Evolutionary conservation across 345 rosid species (phyloP), one percentile per base, ranked within the genome.

Genomic region (Isatis tinctoria): DNA sequence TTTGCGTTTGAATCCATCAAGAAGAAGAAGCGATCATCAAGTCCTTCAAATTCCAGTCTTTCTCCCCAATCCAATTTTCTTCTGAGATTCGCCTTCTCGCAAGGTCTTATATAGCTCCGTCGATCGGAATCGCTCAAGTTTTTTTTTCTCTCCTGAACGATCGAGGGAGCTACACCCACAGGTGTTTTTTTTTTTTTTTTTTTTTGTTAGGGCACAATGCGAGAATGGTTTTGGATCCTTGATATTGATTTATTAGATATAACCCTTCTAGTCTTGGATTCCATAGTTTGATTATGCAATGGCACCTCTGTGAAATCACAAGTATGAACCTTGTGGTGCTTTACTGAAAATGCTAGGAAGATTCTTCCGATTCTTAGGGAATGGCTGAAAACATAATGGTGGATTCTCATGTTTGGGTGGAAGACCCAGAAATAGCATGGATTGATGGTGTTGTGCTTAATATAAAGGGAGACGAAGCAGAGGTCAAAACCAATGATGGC

Each of bases 401-500:
- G 44, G 96, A 90, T 74, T 78, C 91, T 67, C 92, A 84, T 79
- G 78, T 93, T 44, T 93, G 98, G 98, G 83, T 89, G 70, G 87
- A 54, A 76, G 91, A 91, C 79, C 79, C 85, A 4, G 82, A 85
- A 3, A 47, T 60, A 11, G 92, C 87, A 49, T 93, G 95, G 90
- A 48, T 77, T 41, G 91, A 87, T 78, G 98, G 98, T n/a, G 71
- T 82, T 70, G 94, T 91, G 10, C 39, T 77, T 14, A 81, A 80
- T 32, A 79, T 89, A 12, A 74, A 48, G 59, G 90, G 80, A 65
- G 72, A 82, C 22, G 85, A 88, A 72, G 97, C 88, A 17, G 88
- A 87, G 76, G 72, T 91, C 71, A 81, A 82, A 80, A 83, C 82
- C 22, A 52, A 61, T 57, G 77, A 81, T 70, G 92, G 80, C 36